These are phyloP conservation scores for Sutorius eximius DNA, from an alignment of 1,284 basidiomycete species.

Conservation along the genomic window DNA sequence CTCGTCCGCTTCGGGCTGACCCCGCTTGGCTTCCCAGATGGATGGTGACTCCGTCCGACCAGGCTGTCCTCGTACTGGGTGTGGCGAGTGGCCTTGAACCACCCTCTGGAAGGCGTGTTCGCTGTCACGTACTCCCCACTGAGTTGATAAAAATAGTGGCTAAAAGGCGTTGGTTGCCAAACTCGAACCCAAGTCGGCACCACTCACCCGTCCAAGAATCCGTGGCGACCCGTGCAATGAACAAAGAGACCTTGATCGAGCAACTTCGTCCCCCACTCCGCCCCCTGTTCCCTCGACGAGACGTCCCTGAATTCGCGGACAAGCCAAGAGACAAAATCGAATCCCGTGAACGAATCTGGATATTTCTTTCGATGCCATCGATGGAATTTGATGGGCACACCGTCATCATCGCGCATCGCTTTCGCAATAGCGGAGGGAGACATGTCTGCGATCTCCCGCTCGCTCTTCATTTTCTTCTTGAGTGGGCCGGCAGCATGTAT, in stretches of 20 bases:
- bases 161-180: constrained; percentile 31
- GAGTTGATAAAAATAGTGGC: constrained; percentile 85
- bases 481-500: constrained; percentile 74
- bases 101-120: constrained; percentile 61
- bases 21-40: constrained; percentile 39
- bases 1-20: constrained; percentile 47
- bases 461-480: constrained; percentile 75
- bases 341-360: constrained; percentile 81
- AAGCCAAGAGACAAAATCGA: constrained; percentile 86
- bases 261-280: constrained; percentile 76
- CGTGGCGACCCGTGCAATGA: constrained; percentile 75
- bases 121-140: constrained; percentile 73
- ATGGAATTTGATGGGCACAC: constrained; percentile 73
- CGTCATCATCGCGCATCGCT: constrained; percentile 78
- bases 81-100: constrained; percentile 57
- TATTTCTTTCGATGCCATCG: constrained; percentile 73
- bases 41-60: constrained; percentile 40
- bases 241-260: constrained; percentile 81
- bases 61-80: constrained; percentile 38
- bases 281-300: constrained; percentile 72
- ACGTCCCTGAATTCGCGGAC: constrained; percentile 85
- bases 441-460: constrained; percentile 68
- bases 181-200: neutral
- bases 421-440: constrained; percentile 62
- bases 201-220: constrained; percentile 82